Evolutionary conservation across 108 stramenopile genomes (phyloP), one percentile per base, ranked within the genome.

Genomic region (Discostella pseudostelligera): DNA sequence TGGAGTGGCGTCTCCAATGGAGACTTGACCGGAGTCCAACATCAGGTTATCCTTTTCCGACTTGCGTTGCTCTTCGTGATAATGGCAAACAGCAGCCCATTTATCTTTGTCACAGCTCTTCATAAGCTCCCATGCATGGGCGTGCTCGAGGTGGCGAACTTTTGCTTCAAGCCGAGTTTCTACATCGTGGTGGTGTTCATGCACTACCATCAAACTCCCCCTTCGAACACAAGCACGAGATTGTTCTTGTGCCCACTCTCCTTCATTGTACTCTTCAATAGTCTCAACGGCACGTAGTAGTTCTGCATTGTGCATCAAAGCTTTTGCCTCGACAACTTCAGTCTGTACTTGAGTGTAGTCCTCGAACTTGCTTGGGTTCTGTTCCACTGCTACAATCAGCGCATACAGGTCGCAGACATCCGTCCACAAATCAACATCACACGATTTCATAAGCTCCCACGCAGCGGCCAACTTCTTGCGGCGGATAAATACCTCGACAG

Each of bases 401-500:
- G 55, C 28, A 37, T 68, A 63, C 7, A 76, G 44, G 32, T 57
- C 35, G 59, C 74, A 76, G 0, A 68, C 56, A 29, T 76, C 74
- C 12, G 54, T 62, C 74, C 74, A 76, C n/a, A 68, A 13, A 16
- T 56, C 56, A 14, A 50, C 42, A 29, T 76, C 74, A 4, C 65
- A 59, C 3, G 65, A 61, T 58, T 76, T 51, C 74, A 76, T 76
- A 54, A 76, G 26, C 37, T 49, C 46, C 74, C 74, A 76, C 8
- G 74, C 74, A 22, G 48, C 54, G 3, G 66, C 62, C 24, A 67
- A 51, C 37, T 58, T 68, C 45, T 76, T 76, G 40, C 67, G 67
- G 19, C 74, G 59, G 19, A 76, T 58, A 36, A 17, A 76, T 13
- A 63, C 50, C 16, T 63, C 61, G 8, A 68, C 62, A 40, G 48